A percentile compares a stretch with the other conserved stretches of the same genome.
Conservation (phyloP, 192 early-diverging fungal genomes). For the Funneliformis mosseae region DNA sequence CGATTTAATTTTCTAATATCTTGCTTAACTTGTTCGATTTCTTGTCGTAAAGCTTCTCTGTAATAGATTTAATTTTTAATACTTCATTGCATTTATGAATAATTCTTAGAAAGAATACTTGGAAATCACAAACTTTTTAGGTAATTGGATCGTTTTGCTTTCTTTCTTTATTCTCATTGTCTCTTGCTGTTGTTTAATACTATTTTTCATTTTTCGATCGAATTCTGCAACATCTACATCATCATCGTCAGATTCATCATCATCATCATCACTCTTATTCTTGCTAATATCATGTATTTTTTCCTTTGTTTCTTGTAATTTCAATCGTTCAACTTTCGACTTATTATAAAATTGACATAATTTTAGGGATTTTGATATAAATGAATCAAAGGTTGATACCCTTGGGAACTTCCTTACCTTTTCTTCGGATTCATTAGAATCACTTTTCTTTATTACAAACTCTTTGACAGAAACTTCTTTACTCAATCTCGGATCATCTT, state of each 20-base stretch:
- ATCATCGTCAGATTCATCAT: constrained; percentile 40
- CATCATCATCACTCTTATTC: not conserved
- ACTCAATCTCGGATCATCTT: constrained; percentile 47
- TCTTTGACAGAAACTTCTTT: constrained; percentile 22
- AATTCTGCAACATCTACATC: constrained; percentile 36
- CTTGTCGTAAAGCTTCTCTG: constrained; percentile 46
- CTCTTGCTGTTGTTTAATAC: constrained; percentile 13
- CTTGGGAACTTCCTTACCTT: constrained; percentile 14
- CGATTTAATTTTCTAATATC: constrained; percentile 66
- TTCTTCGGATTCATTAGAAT: too few species aligned
- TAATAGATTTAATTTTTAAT: constrained; percentile 9
- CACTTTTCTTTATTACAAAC: not conserved
- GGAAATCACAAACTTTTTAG: not conserved
- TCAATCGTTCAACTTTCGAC: not conserved
- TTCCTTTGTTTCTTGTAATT: constrained; percentile 1
- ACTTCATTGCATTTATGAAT: not conserved
- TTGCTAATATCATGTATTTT: constrained; percentile 5
- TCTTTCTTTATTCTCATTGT: constrained; percentile 16
- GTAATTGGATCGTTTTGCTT: not conserved
- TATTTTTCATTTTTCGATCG: constrained; percentile 35
- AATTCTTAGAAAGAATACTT: not conserved
- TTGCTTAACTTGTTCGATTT: constrained; percentile 64
- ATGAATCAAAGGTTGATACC: not conserved
- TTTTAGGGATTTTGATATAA: not conserved
- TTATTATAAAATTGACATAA: not conserved